These are phyloP conservation scores for Rhytidiadelphus loreus DNA, from an alignment of 225 moss, liverwort and hornwort species.

Conservation along the genomic window DNA sequence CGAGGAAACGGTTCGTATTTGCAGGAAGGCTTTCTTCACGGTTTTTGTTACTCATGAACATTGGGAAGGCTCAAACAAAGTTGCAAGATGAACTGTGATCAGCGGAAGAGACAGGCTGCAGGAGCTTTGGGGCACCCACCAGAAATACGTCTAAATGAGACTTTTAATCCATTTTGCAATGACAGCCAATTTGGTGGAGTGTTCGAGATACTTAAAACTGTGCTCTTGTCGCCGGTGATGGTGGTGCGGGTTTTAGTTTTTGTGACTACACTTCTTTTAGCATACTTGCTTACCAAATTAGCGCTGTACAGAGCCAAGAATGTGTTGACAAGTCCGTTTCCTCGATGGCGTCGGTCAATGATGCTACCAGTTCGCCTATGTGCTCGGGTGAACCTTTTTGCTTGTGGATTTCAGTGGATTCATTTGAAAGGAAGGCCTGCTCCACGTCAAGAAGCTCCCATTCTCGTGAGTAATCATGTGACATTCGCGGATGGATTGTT, in stretches of 20 bases:
- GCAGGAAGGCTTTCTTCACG: neutral
- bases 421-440: conserved; percentile 77
- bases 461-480: conserved; percentile 83
- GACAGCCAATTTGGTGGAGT: conserved; percentile 27
- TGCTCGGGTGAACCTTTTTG: conserved; percentile 68
- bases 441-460: conserved; percentile 70
- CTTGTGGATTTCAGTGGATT: conserved; percentile 88
- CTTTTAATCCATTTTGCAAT: conserved; percentile 83
- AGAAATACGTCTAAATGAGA: conserved; percentile 36
- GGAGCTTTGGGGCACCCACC: conserved; percentile 72
- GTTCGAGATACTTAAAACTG: conserved; percentile 54
- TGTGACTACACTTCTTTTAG: conserved; percentile 39
- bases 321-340: conserved; percentile 75
- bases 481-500: conserved; percentile 80
- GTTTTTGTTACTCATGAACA: neutral
- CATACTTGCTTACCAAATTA: conserved; percentile 57
- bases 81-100: conserved; percentile 46
- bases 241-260: conserved; percentile 52
- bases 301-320: conserved; percentile 73
- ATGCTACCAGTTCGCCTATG: conserved; percentile 72
- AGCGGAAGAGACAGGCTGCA: conserved; percentile 42
- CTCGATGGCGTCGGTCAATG: conserved; percentile 65
- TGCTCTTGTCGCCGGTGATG: conserved; percentile 52
- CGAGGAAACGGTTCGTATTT: neutral
- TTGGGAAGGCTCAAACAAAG: neutral